Evolutionary conservation across 2,329 filamentous ascomycete genomes (phyloP), one percentile per base, ranked within the genome.

Genomic region (Xylariaceae sp.): DNA sequence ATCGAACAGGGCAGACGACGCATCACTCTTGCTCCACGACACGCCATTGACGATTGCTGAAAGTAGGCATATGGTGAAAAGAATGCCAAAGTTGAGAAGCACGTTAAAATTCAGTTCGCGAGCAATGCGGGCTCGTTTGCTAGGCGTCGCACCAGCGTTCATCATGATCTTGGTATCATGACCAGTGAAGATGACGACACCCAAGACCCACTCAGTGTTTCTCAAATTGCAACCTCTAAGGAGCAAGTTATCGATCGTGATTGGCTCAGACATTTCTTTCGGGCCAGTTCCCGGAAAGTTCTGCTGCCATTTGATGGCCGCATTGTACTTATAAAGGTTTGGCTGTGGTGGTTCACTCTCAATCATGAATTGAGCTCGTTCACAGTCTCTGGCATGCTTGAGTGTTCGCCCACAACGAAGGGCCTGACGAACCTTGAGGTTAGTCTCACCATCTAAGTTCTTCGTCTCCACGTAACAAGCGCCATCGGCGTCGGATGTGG

Each of bases 161-260:
- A 96, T 88, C 94, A 99, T 99, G 70, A 96, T 97, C 75, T 97
- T 99, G 32, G 92, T 96, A 70, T 99, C 92, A 67, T 92, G 85
- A 32, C 94, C 94, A 13, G 94, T 97, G 72, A 95, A 99, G 16
- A 95, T 78, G 47, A 97, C 92, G 2, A 99, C 81, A 49, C 92
- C 94, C 5, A 99, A 80, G 50, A 91, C 80, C 94, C 94, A 99
- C 67, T 97, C 92, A 0, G 94, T 99, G 70, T 97, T 99, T 61
- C 92, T 85, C 46, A 99, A 74, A 63, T 91, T 95, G 73, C 91
- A 96, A 51, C 94, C 94, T 76, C 94, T 88, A 42, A 99, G 83
- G 29, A 99, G 81, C 59, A 97, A 72, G 67, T 99, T 99, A 77
- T 96, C 96, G 71, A 99, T 96, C 5, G 86, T 86, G 53, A 99